Evolutionary conservation across 1,284 basidiomycete genomes (phyloP).

Genomic region (Ganoderma boninense): DNA sequence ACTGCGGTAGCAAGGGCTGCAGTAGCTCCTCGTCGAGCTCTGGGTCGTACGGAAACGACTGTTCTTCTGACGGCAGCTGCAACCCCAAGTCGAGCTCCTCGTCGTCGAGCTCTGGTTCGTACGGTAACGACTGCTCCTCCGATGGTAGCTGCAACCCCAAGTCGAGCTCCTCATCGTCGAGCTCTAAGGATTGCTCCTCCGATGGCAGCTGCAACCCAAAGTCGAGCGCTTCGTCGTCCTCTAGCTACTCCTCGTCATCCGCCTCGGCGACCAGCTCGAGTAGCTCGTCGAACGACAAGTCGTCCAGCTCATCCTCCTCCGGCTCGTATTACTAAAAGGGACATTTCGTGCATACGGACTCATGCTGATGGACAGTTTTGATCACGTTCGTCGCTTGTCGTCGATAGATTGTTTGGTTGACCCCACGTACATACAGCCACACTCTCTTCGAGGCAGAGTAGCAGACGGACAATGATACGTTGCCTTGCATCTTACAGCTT

Average conservation of each 20-base stretch:
- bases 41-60: slow-evolving; percentile 15
- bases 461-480: slow-evolving; percentile 33
- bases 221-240: slow-evolving; percentile 10
- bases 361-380: slow-evolving; percentile 34
- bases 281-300: slow-evolving; percentile 9
- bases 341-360: slow-evolving; percentile 30
- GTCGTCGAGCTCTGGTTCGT: slow-evolving; percentile 6
- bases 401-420: slow-evolving; percentile 22
- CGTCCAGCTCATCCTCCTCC: slow-evolving; percentile 11
- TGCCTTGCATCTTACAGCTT: slow-evolving; percentile 29
- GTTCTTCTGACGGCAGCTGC: slow-evolving; percentile 9
- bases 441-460: slow-evolving; percentile 12
- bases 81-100: neutral
- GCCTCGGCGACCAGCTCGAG: slow-evolving; percentile 9
- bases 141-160: too few relatives aligned
- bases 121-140: neutral
- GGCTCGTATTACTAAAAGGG: slow-evolving; percentile 29
- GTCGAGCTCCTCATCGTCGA: too few relatives aligned
- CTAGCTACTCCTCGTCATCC: slow-evolving; percentile 5
- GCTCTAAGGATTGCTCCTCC: too few relatives aligned
- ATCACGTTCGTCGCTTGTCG: slow-evolving; percentile 26
- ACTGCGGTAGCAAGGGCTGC: neutral
- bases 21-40: slow-evolving; percentile 8
- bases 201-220: neutral
- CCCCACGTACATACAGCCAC: slow-evolving; percentile 18